Conservation (phyloP, 2,329 filamentous ascomycete species). For the Ascochyta pisi region DNA sequence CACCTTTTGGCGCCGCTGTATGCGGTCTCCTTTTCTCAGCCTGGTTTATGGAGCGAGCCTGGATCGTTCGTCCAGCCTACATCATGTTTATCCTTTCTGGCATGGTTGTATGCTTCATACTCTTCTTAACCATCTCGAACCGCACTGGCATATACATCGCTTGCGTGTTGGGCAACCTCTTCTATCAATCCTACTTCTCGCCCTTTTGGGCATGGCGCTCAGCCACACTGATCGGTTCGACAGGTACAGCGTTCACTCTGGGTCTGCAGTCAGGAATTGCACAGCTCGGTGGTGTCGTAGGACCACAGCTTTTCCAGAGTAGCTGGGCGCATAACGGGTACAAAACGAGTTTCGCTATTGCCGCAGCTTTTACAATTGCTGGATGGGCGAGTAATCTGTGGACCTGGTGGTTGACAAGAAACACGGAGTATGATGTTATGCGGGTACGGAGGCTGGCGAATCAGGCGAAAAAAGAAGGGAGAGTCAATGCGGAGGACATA, state of each 20-base stretch:
- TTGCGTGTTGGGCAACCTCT: conserved; percentile 54
- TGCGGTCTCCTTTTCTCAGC: conserved; percentile 50
- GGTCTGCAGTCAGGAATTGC: conserved; percentile 54
- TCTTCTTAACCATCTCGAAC: conserved; percentile 49
- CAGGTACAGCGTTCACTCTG: conserved; percentile 55
- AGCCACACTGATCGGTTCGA: conserved; percentile 43
- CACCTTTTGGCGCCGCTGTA: conserved; percentile 50
- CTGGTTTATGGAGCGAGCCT: conserved; percentile 52
- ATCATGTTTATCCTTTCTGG: conserved; percentile 52
- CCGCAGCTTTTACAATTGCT: conserved; percentile 45
- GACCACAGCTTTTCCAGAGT: conserved; percentile 54
- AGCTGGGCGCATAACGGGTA: conserved; percentile 53
- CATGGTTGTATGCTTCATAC: conserved; percentile 53
- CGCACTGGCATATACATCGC: conserved; percentile 52
- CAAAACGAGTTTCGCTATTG: conserved; percentile 49
- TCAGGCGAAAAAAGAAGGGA: conserved; percentile 26
- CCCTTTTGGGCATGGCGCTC: conserved; percentile 34
- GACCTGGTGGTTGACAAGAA: conserved; percentile 54
- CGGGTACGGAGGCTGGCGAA: conserved; percentile 24
- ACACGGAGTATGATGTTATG: conserved; percentile 51
- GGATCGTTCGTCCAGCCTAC: conserved; percentile 51
- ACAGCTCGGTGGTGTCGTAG: conserved; percentile 56
- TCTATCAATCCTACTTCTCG: conserved; percentile 51
- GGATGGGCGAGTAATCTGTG: conserved; percentile 49
- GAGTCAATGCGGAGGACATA: conserved; percentile 26